Percentiles rank a stretch among this genome's conserved stretches.
phyloP scores from a whole-genome alignment of 2,329 filamentous ascomycete species.

The Pyrenochaeta sp. region DNA sequence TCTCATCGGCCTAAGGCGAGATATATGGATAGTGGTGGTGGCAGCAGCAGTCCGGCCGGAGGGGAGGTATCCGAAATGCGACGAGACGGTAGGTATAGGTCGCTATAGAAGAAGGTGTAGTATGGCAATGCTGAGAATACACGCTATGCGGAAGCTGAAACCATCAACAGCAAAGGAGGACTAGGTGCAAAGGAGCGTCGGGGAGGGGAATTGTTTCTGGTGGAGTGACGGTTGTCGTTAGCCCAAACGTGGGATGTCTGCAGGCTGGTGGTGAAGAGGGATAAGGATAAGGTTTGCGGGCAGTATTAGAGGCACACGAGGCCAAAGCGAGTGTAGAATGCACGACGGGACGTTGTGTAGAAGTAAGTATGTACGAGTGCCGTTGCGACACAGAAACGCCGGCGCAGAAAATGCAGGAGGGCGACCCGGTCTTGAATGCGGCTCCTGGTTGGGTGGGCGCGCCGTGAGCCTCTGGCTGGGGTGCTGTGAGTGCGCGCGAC shows the following conservation, averaged over 20 bases:
- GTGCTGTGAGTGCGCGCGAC: conserved; percentile 28
- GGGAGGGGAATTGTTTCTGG: conserved; percentile 31
- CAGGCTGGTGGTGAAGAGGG: conserved; percentile 21
- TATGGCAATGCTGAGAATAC: conserved; percentile 24
- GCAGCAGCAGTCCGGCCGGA: conserved; percentile 12
- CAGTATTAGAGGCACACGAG: conserved; percentile 30
- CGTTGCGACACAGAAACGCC: conserved; percentile 34
- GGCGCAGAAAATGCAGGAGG: conserved; percentile 30
- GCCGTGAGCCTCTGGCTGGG: conserved; percentile 1
- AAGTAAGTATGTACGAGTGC: conserved; percentile 36
- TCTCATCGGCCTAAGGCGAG: conserved; percentile 1
- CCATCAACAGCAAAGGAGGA: conserved; percentile 16
- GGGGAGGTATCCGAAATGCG: conserved; percentile 10
- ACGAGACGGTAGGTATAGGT: conserved; percentile 11
- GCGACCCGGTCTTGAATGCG: conserved; percentile 31
- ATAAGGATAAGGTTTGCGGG: conserved; percentile 28
- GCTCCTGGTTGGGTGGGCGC: conserved; percentile 35
- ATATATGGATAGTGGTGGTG: conserved; percentile 2
- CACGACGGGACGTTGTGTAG: conserved; percentile 32
- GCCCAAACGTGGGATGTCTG: conserved; percentile 19
- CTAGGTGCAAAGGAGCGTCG: conserved; percentile 28
- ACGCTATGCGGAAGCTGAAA: conserved; percentile 39
- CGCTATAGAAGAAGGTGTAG: conserved; percentile 14
- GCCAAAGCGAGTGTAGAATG: conserved; percentile 29
- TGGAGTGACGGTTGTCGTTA: conserved; percentile 13